Conservation (phyloP, 2,329 filamentous ascomycete genomes). For the Penicillium sp. region DNA sequence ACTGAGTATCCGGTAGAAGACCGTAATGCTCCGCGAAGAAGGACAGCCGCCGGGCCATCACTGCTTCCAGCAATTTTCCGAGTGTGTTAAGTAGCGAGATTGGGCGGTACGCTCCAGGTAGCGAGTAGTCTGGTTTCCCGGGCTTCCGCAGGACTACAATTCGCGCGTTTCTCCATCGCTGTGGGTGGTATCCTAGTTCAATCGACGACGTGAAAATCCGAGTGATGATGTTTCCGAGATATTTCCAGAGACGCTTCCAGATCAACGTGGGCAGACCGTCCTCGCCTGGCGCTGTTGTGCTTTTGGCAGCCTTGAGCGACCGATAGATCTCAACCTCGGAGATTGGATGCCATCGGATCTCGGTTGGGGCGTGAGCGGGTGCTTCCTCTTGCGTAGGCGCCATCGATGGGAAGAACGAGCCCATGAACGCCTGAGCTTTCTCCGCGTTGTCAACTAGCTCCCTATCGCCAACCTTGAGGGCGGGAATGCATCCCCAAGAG, state of each 20-base stretch:
- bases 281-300: too few species aligned
- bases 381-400: too few species aligned
- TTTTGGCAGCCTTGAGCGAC: too few species aligned
- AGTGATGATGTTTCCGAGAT: slow-evolving; percentile 1
- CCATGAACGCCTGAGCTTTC: too few species aligned
- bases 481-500: slow-evolving; percentile 6
- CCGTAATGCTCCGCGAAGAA: slow-evolving; percentile 12
- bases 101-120: slow-evolving; percentile 23
- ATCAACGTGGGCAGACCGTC: too few species aligned
- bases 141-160: slow-evolving; percentile 29
- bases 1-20: slow-evolving; percentile 16
- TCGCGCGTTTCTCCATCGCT: slow-evolving; percentile 16
- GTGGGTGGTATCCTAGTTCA: slow-evolving; percentile 19
- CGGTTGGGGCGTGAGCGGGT: too few species aligned
- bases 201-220: background rate
- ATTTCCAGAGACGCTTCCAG: too few species aligned
- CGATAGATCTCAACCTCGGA: too few species aligned
- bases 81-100: slow-evolving; percentile 30
- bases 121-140: slow-evolving; percentile 26
- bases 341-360: too few species aligned
- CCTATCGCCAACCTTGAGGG: too few species aligned
- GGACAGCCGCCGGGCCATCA: slow-evolving; percentile 15
- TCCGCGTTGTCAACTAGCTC: too few species aligned
- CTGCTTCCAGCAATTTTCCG: slow-evolving; percentile 23
- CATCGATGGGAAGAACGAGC: too few species aligned